Percentiles rank a stretch among this genome's conserved stretches.
Conservation (phyloP, 2,329 filamentous ascomycete species). For the Fusarium vanettenii region DNA sequence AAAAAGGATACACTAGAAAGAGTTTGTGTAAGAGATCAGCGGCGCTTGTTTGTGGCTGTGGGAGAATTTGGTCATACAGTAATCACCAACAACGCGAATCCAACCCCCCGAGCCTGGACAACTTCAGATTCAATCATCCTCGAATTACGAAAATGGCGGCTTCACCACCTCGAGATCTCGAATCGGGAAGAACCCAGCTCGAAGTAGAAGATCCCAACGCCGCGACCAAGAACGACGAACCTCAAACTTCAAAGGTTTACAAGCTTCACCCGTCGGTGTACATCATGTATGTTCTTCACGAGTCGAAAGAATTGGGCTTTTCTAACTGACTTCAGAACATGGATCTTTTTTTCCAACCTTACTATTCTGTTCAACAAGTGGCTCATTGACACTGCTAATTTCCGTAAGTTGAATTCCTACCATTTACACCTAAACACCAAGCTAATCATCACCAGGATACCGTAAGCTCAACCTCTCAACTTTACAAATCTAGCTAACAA, state of each 20-base stretch:
- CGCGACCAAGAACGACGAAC: constrained; percentile 34
- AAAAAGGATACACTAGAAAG: background rate
- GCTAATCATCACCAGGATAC: constrained; percentile 41
- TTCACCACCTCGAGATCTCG: background rate
- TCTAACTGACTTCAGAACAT: constrained; percentile 61
- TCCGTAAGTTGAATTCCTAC: constrained; percentile 67
- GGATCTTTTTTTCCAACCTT: constrained; percentile 86
- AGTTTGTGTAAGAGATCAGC: background rate
- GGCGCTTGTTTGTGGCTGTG: background rate
- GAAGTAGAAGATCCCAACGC: background rate
- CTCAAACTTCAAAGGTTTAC: constrained; percentile 36
- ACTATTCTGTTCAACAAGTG: constrained; percentile 96
- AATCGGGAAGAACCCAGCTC: background rate
- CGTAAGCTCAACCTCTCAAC: constrained; percentile 42
- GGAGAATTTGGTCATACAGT: background rate
- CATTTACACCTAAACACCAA: background rate
- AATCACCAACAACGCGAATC: background rate
- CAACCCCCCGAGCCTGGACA: background rate
- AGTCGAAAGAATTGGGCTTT: background rate
- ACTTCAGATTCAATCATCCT: background rate
- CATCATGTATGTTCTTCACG: constrained; percentile 42
- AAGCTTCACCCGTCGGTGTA: constrained; percentile 50
- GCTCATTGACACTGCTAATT: constrained; percentile 80
- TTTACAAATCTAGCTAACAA: constrained; percentile 13
- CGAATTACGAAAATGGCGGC: constrained; percentile 10